Evolutionary conservation across 1,139 yeast species (phyloP).

Genomic region (Saccharomyces hybrid): DNA sequence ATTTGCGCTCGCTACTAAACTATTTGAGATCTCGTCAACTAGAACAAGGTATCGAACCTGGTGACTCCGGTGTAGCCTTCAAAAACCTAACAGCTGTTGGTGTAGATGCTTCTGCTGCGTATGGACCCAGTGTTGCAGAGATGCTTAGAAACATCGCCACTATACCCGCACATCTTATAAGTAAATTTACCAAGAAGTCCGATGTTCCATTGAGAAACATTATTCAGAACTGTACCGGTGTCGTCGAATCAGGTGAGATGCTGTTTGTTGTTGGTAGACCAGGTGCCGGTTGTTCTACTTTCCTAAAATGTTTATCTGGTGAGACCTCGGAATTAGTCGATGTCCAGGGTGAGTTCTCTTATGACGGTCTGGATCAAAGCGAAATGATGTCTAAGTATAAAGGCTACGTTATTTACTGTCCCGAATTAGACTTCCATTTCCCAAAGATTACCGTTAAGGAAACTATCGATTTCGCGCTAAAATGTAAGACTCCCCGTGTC

Average conservation of each 20-base stretch:
- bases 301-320: conserved; percentile 50
- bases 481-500: conserved; percentile 50
- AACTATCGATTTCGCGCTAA: conserved; percentile 53
- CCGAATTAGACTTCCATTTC: conserved; percentile 56
- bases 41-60: conserved; percentile 41
- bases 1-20: conserved; percentile 36
- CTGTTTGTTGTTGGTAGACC: conserved; percentile 57
- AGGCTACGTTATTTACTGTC: conserved; percentile 50
- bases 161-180: conserved; percentile 27
- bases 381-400: conserved; percentile 45
- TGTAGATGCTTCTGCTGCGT: conserved; percentile 46
- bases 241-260: conserved; percentile 55
- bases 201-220: conserved; percentile 41
- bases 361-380: conserved; percentile 44
- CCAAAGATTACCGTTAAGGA: conserved; percentile 59
- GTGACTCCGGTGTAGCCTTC: conserved; percentile 45
- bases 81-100: conserved; percentile 42
- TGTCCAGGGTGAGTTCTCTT: conserved; percentile 41
- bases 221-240: conserved; percentile 40
- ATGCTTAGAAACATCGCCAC: conserved; percentile 32
- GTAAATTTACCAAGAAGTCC: conserved; percentile 27
- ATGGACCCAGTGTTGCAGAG: conserved; percentile 44
- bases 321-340: conserved; percentile 38
- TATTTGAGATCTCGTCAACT: conserved; percentile 32
- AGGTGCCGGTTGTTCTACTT: conserved; percentile 60